phyloP scores from a whole-genome alignment of 2,329 filamentous ascomycete genomes.

The Dactylellina haptotyla region DNA sequence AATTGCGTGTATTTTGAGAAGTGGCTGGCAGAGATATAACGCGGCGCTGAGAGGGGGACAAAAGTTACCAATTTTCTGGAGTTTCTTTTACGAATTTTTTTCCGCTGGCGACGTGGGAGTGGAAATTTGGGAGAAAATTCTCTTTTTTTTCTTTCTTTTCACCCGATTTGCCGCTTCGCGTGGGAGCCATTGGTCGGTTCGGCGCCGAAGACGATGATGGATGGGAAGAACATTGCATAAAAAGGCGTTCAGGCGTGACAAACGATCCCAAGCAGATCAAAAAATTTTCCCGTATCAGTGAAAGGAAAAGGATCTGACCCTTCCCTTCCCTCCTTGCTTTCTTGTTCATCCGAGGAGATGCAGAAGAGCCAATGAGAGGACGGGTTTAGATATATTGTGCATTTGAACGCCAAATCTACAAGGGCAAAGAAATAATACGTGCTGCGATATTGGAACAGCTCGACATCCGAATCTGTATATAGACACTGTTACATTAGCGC shows the following conservation, averaged over 20 bases:
- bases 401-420: too few species aligned
- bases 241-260: constrained; percentile 20
- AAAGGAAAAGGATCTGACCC: background rate
- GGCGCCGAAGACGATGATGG: background rate
- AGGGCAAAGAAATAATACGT: background rate
- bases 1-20: constrained; percentile 91
- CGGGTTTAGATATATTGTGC: too few species aligned
- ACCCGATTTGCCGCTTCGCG: background rate
- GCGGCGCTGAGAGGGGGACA: background rate
- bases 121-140: background rate
- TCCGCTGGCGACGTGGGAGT: background rate
- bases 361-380: too few species aligned
- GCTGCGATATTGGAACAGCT: background rate
- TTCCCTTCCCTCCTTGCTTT: too few species aligned
- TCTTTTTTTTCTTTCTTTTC: background rate
- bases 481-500: background rate
- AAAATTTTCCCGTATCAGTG: background rate
- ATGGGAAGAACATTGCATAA: constrained; percentile 37
- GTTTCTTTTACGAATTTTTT: background rate
- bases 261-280: background rate
- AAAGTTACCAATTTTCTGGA: background rate
- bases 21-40: constrained; percentile 70
- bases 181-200: background rate
- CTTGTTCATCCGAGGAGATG: too few species aligned
- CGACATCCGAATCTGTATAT: background rate